These are phyloP conservation scores for Meripilus lineatus DNA, from an alignment of 1,284 basidiomycete species.

Conservation along the genomic window DNA sequence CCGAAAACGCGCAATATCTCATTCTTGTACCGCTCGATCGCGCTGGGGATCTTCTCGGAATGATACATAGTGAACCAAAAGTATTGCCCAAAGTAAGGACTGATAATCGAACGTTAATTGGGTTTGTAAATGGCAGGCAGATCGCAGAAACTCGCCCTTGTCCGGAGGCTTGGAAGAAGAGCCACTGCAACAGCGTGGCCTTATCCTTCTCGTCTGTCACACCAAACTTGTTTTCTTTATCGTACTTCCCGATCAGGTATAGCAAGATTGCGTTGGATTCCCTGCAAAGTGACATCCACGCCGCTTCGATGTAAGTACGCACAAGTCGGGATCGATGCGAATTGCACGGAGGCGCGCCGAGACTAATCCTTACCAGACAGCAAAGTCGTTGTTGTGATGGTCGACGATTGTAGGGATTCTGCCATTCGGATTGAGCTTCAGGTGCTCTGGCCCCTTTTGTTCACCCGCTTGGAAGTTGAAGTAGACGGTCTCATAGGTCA, in stretches of 20 bases:
- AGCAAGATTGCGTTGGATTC: slow-evolving; percentile 26
- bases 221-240: slow-evolving; percentile 22
- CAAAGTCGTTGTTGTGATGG: slow-evolving; percentile 24
- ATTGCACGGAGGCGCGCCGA: not conserved
- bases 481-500: slow-evolving; percentile 22
- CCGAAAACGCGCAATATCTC: slow-evolving; percentile 25
- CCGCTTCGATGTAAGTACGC: too few species aligned
- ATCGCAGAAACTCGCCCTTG: slow-evolving; percentile 14
- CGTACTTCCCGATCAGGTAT: slow-evolving; percentile 27
- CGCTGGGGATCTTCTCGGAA: slow-evolving; percentile 19
- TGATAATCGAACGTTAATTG: not conserved
- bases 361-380: slow-evolving; percentile 8
- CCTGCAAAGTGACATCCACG: slow-evolving; percentile 16
- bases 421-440: slow-evolving; percentile 23
- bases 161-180: slow-evolving; percentile 22
- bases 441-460: slow-evolving; percentile 20
- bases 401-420: slow-evolving; percentile 28
- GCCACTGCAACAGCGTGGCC: slow-evolving; percentile 16
- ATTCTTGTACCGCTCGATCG: slow-evolving; percentile 24
- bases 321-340: not conserved
- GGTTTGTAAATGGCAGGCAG: too few species aligned
- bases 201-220: slow-evolving; percentile 15
- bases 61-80: slow-evolving; percentile 19
- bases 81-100: slow-evolving; percentile 16
- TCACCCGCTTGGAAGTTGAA: slow-evolving; percentile 18